Base-by-base conservation (phyloP, 805 yeast species). In the Ogataea glucozyma region DNA sequence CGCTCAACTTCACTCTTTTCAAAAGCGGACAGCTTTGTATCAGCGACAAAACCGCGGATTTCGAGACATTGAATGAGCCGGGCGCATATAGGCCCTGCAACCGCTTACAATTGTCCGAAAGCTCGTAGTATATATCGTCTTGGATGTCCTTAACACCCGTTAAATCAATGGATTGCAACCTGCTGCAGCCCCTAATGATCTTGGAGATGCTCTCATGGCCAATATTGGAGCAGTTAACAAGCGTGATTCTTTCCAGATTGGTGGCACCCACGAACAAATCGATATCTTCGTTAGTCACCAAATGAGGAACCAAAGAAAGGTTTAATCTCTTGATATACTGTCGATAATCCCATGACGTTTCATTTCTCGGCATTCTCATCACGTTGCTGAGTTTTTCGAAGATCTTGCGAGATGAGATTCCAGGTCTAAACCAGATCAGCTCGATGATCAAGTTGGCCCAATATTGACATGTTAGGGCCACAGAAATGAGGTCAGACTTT, bases 11-110 rank as follows among this genome's bases (percentile, higher is more conserved):
- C 38, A 91, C 80, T 54, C 98, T 74, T 58, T 89, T 88, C 49
- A 91, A 70, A 72, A 81, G 72, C 2, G 85, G 85, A 46, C 97
- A 88, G 24, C 72, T 70, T 23, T 66, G 56, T 10, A 88, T 74
- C 46, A 90, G 70, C 26, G 66, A 64, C 23, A 77, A 54, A 10
- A 91, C 72, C 2, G 91, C 85, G 3, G 58, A 67, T 48, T 85
- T 86, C 5, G 85, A 71, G 3, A 91, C 82, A n/a, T 70, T 65
- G 26, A 77, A 78, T 44, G 97, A 89, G 5, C 86, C 87, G 1
- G 96, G 90, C 0, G 93, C 93, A 60, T 89, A 90, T 34, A 90
- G 69, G 1, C 97, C 97, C 66, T 91, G 97, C 33, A 91, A 70
- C 35, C 91, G 69, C 26, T 78, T 75, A 62, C 97, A 90, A 55